These are phyloP conservation scores for Cylindrotheca fusiformis DNA, from an alignment of 108 stramenopile species.

Conservation along the genomic window DNA sequence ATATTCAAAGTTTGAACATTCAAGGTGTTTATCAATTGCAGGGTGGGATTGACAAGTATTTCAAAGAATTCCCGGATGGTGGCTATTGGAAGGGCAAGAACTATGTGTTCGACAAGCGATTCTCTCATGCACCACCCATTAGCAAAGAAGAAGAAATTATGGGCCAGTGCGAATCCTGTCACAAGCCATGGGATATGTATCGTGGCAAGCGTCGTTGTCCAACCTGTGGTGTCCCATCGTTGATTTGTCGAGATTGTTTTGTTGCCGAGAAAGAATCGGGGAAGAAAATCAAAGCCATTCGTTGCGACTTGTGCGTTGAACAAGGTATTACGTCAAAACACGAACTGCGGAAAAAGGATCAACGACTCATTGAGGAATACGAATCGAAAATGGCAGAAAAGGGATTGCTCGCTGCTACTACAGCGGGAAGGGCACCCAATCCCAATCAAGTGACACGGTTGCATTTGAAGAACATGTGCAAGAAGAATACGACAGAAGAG, in stretches of 20 bases:
- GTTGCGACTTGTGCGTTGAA: conserved; percentile 67
- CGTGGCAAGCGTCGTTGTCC: conserved; percentile 89
- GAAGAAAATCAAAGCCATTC: conserved; percentile 38
- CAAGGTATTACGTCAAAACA: conserved; percentile 53
- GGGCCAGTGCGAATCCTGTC: conserved; percentile 82
- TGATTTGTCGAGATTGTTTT: conserved; percentile 80
- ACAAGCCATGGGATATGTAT: conserved; percentile 88
- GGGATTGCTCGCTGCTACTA: conserved; percentile 26
- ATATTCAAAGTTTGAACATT: conserved; percentile 59
- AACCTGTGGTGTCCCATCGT: conserved; percentile 85
- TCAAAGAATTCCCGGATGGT: conserved; percentile 70
- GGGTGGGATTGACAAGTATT: conserved; percentile 88
- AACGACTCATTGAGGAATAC: conserved; percentile 48
- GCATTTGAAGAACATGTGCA: conserved; percentile 56
- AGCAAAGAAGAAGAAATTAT: conserved; percentile 53
- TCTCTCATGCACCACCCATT: conserved; percentile 77
- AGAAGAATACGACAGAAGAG: conserved; percentile 40
- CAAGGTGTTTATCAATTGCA: conserved; percentile 87
- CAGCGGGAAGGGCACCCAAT: conserved; percentile 40
- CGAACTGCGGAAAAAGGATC: conserved; percentile 40
- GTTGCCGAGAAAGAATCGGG: conserved; percentile 37
- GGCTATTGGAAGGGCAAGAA: conserved; percentile 78
- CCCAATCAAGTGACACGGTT: conserved; percentile 51
- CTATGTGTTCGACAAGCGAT: conserved; percentile 90
- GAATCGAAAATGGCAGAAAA: conserved; percentile 43